Evolutionary conservation across 495 filamentous ascomycete species (phyloP).

Genomic region (Venustampulla echinocandica): DNA sequence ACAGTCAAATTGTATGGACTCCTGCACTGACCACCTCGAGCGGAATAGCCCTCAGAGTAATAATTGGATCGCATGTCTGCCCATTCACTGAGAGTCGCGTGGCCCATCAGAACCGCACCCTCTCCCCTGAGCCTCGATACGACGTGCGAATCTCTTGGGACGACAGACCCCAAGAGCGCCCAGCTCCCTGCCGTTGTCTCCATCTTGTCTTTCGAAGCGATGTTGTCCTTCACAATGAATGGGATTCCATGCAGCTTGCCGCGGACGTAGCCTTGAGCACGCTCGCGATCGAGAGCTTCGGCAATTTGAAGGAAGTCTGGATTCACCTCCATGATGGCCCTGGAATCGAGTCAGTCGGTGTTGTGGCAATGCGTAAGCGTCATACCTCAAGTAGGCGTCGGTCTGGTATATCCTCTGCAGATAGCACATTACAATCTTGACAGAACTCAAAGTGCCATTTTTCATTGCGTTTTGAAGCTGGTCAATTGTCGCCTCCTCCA

Average conservation of each 20-base stretch:
- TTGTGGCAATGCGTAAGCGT: not conserved
- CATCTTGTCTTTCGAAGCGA: constrained; percentile 61
- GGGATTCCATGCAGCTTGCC: constrained; percentile 59
- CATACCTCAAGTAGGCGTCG: constrained; percentile 18
- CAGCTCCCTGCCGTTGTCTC: constrained; percentile 45
- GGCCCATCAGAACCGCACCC: constrained; percentile 60
- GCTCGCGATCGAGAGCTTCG: constrained; percentile 39
- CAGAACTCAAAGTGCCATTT: constrained; percentile 14
- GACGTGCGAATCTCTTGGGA: constrained; percentile 58
- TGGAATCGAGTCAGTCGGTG: not conserved
- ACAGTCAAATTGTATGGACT: constrained; percentile 62
- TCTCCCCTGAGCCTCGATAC: constrained; percentile 51
- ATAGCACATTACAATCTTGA: constrained; percentile 17
- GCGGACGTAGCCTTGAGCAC: constrained; percentile 33
- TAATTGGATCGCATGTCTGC: constrained; percentile 63
- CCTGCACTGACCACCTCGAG: constrained; percentile 54
- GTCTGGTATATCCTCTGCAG: constrained; percentile 19
- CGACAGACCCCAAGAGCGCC: constrained; percentile 53
- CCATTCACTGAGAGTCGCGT: constrained; percentile 66
- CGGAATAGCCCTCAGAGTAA: constrained; percentile 62
- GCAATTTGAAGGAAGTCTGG: constrained; percentile 47
- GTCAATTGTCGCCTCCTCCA: constrained; percentile 44
- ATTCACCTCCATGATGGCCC: constrained; percentile 48
- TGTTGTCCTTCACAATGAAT: constrained; percentile 64
- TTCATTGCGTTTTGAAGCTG: constrained; percentile 15